Evolutionary conservation across 345 rosid genomes (phyloP), one percentile per base, ranked within the genome.

Genomic region (Camelina laxa): DNA sequence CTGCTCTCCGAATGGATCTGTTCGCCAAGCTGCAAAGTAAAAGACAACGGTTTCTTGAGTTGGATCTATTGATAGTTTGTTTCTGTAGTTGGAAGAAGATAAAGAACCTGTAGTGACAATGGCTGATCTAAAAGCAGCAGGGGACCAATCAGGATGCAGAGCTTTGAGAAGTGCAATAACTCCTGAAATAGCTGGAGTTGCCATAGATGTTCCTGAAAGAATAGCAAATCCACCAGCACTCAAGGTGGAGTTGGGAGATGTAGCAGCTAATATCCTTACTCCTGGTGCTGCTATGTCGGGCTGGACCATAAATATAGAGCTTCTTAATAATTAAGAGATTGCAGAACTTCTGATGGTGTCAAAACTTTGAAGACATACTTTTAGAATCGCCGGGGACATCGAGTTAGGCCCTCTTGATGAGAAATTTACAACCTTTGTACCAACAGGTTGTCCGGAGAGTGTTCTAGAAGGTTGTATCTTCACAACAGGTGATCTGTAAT

Each of bases 391-490:
- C 1, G 77, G 70, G 1, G 71, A 8, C 7, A 64, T 55, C 0
- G 77, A 44, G 45, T 80, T 87, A 31, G 91, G 91, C 15, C 89
- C 88, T 82, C 89, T 81, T 2, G 86, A 81, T 55, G 77, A 73
- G 65, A 73, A 73, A 4, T 45, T 11, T 65, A 63, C 77, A 2
- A 73, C 65, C 58, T 73, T 73, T 56, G 71, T 73, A 2, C 65
- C 77, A 0, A 73, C 57, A 4, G 71, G 77, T n/a, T 65, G 58
- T 55, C 71, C 77, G 0, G 16, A 10, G 20, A 74, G 1, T 12
- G 77, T 65, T 65, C 2, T 56, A 1, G 77, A 55, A 65, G 20
- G 72, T 35, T 65, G 57, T 65, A 74, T 74, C 65, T 65, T 74
- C 12, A 56, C 57, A 45, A 74, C 41, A 33, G 72, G 71, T n/a